Base-by-base conservation (phyloP, 1,139 yeast genomes). In the Candida smagusa region DNA sequence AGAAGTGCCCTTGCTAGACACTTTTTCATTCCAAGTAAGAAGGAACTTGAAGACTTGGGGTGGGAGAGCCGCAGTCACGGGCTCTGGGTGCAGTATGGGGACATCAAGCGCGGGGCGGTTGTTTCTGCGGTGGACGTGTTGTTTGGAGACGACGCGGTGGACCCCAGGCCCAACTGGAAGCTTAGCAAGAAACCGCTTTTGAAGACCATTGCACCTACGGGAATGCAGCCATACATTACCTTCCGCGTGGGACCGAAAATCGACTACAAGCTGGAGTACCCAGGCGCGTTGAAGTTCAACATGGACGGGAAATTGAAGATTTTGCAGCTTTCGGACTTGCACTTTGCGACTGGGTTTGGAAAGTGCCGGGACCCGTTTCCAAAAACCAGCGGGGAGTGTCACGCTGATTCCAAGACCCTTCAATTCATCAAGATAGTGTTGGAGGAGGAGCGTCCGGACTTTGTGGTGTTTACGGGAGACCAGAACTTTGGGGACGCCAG, bases 381-480 rank as follows among this genome's bases (percentile, higher is more conserved):
- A 0, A 65, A 63, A 8, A 58, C 68, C 2, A 56, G 52, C 4
- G 58, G 52, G 6, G 63, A 61, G 7, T 89, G 97, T 52, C 60
- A 70, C 42, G 96, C 97, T 0, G 97, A 89, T 54, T 72, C 77
- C 0, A 71, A 83, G 40, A 84, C 96, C 0, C 47, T 76, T 28
- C 56, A 61, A 13, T 86, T 87, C 53, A 56, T 89, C n/a, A 71
- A 77, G 21, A 57, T 61, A 24, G 82, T 85, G 0, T 62, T 90
- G 37, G 90, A 84, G 44, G 41, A 68, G 1, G 97, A 90, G 53
- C 59, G 72, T 27, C 97, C 97, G 0, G 87, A 89, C 53, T 59
- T 88, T 32, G 92, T 86, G 1, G 89, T 88, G 0, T 62, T 86
- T 42, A 81, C 96, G 0, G 97, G 97, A 9, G 97, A 90, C 60